These are phyloP conservation scores for Taphrina confusa DNA, from an alignment of 1,139 yeast species.

Conservation along the genomic window DNA sequence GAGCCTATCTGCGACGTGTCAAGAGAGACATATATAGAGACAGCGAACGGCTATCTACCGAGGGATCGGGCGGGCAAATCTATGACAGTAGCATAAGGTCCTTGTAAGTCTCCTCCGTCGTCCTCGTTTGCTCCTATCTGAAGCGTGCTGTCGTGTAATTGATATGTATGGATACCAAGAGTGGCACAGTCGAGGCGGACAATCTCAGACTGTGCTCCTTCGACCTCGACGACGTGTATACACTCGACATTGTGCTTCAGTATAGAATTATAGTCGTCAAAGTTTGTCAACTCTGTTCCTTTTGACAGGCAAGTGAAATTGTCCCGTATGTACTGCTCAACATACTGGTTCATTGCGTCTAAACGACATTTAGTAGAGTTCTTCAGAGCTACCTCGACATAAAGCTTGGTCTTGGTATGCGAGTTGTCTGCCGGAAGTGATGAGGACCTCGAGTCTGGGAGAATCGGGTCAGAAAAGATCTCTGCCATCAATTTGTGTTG, in stretches of 20 bases:
- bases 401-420: not conserved
- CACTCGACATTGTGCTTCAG: slow-evolving; percentile 34
- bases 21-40: slow-evolving; percentile 1
- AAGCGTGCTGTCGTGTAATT: slow-evolving; percentile 24
- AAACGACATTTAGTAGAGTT: slow-evolving; percentile 20
- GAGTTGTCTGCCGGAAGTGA: not conserved
- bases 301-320: slow-evolving; percentile 38
- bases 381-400: slow-evolving; percentile 36
- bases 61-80: slow-evolving; percentile 37
- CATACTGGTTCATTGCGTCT: slow-evolving; percentile 28
- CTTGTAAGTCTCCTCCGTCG: slow-evolving; percentile 36
- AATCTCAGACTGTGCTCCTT: slow-evolving; percentile 36
- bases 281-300: slow-evolving; percentile 30
- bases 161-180: slow-evolving; percentile 38
- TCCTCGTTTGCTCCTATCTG: slow-evolving; percentile 12
- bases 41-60: slow-evolving; percentile 36
- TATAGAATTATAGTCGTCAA: slow-evolving; percentile 31
- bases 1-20: slow-evolving; percentile 17
- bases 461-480: slow-evolving; percentile 2
- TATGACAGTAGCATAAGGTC: slow-evolving; percentile 35
- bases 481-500: not conserved
- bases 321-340: slow-evolving; percentile 37
- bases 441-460: not conserved
- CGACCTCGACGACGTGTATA: slow-evolving; percentile 39
- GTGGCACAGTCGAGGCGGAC: slow-evolving; percentile 34